Conservation (phyloP, 2,329 filamentous ascomycete species). For the Fusarium anthophilum region DNA sequence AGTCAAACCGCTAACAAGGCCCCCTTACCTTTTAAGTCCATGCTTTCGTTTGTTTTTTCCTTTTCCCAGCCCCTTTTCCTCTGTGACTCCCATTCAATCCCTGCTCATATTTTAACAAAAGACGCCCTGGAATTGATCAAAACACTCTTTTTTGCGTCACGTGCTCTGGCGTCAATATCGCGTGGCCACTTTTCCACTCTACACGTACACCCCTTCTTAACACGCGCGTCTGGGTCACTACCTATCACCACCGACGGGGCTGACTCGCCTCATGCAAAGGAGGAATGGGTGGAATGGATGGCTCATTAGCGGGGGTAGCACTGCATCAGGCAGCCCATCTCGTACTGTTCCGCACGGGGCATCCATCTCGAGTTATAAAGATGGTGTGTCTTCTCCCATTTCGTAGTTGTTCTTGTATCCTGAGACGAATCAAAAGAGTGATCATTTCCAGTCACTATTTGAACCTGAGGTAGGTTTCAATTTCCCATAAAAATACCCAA, state of each 20-base stretch:
- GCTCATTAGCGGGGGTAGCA: constrained; percentile 28
- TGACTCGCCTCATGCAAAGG: constrained; percentile 34
- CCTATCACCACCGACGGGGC: constrained; percentile 36
- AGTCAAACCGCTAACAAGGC: constrained; percentile 14
- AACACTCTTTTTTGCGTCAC: constrained; percentile 17
- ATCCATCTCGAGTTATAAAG: constrained; percentile 41
- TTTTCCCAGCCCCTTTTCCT: constrained; percentile 26
- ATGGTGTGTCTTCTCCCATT: constrained; percentile 24
- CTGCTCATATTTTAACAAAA: constrained; percentile 4
- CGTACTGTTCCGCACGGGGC: constrained; percentile 35
- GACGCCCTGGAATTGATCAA: constrained; percentile 14
- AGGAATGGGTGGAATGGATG: constrained; percentile 3
- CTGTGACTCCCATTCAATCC: constrained; percentile 22
- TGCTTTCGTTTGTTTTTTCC: background rate
- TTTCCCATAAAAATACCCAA: background rate
- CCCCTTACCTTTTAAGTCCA: constrained; percentile 20
- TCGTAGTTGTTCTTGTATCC: background rate
- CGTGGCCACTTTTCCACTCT: background rate
- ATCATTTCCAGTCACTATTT: constrained; percentile 23
- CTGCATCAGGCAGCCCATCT: constrained; percentile 35
- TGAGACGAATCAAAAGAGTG: constrained; percentile 34
- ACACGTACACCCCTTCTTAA: constrained; percentile 15
- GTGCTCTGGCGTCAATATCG: constrained; percentile 26
- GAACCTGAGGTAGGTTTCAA: constrained; percentile 48
- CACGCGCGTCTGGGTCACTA: constrained; percentile 31